Evolutionary conservation across 2,329 filamentous ascomycete species (phyloP), one percentile per base, ranked within the genome.

Genomic region (Pleomassaria siparia): DNA sequence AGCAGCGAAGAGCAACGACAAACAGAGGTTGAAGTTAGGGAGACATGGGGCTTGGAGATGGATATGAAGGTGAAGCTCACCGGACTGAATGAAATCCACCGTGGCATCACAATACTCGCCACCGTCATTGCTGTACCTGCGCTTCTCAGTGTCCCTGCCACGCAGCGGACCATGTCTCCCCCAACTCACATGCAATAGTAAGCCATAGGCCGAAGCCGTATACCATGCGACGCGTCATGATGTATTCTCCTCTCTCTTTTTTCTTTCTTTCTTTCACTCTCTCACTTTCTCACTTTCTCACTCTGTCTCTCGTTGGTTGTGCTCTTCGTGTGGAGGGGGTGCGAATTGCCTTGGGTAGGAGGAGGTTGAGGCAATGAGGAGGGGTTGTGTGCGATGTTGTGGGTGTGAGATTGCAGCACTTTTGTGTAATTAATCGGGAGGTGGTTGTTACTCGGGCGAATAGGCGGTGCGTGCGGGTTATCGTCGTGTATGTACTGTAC

Each of bases 101-200:
- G 76, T 13, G 88, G 86, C 39, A 86, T 77, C 50, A 82, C 73
- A 57, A 89, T 87, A 45, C 87, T 81, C 32, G 82, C 77, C 44
- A 91, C 76, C 20, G 87, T 88, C 79, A 91, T 82, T 51, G 80
- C 80, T 24, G 85, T 88, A 47, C 86, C 87, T 89, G 65, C 43
- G 16, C 30, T 16, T 32, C 41, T 42, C 39, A 24, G 26, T 22
- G n/a, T 44, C 43, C 16, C 15, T 44, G 18, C 41, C 20, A 25
- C 2, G 10, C 24, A 20, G 21, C 6, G 21, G 26, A 33, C 39
- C 41, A 32, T 25, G 16, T 33, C 9, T 35, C 40, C 33, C 22
- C 10, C 33, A 28, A 56, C 69, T 48, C 56, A 74, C 72, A 70
- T 49, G 68, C 74, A 32, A 78, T 56, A 50, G 74, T 76, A 45